These are phyloP conservation scores for Dentipellis fragilis DNA, from an alignment of 768 basidiomycete genomes.

Conservation along the genomic window DNA sequence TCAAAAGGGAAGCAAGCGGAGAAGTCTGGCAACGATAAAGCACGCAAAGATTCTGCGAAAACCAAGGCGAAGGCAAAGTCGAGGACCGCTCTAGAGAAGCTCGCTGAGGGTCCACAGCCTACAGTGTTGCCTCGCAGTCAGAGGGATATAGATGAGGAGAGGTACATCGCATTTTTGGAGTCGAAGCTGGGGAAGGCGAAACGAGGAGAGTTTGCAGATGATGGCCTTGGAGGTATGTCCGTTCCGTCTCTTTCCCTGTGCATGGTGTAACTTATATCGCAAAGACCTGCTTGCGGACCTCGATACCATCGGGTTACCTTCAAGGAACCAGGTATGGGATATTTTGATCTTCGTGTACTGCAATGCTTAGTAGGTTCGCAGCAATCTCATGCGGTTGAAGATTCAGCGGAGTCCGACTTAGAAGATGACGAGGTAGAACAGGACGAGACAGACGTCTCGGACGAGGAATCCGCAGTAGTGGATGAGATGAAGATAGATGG, in stretches of 20 bases:
- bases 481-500: slow-evolving; percentile 7
- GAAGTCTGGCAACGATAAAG: slow-evolving; percentile 1
- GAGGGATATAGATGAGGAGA: slow-evolving; percentile 64
- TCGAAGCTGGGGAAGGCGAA: slow-evolving; percentile 47
- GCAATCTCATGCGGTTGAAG: background rate
- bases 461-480: slow-evolving; percentile 13
- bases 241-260: background rate
- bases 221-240: slow-evolving; percentile 74
- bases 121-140: slow-evolving; percentile 19
- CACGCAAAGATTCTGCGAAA: slow-evolving; percentile 6
- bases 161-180: slow-evolving; percentile 80
- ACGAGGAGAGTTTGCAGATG: slow-evolving; percentile 42
- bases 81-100: slow-evolving; percentile 27
- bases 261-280: background rate
- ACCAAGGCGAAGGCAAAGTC: slow-evolving; percentile 5
- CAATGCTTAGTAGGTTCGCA: background rate
- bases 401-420: slow-evolving; percentile 12
- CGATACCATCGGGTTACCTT: slow-evolving; percentile 15
- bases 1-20: background rate
- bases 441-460: slow-evolving; percentile 16
- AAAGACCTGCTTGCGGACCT: slow-evolving; percentile 20
- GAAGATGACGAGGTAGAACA: slow-evolving; percentile 19
- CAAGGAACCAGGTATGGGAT: background rate
- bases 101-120: slow-evolving; percentile 13
- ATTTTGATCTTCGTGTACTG: background rate